phyloP scores from a whole-genome alignment of 805 yeast species.

The Pichia nakasei region DNA sequence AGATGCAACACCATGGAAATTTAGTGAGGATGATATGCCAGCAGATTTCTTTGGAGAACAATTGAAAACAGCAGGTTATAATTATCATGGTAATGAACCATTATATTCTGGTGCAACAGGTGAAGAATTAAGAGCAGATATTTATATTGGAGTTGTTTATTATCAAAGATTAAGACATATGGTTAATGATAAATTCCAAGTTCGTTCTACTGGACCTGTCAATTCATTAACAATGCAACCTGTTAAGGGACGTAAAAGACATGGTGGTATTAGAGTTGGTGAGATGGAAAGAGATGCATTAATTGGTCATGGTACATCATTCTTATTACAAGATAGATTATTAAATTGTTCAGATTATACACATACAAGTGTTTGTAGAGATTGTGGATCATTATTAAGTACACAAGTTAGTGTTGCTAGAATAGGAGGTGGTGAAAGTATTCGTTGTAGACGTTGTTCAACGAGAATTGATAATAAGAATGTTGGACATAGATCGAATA shows the following conservation, averaged over 20 bases:
- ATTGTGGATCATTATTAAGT: slow-evolving; percentile 86
- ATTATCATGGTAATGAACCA: slow-evolving; percentile 97
- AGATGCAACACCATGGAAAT: slow-evolving; percentile 95
- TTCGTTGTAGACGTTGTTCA: slow-evolving; percentile 91
- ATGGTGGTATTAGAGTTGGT: slow-evolving; percentile 99
- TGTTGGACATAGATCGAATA: slow-evolving; percentile 31
- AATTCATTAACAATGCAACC: slow-evolving; percentile 98
- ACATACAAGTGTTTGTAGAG: slow-evolving; percentile 80
- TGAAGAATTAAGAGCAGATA: slow-evolving; percentile 92
- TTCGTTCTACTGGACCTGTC: slow-evolving; percentile 97
- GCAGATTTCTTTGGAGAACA: slow-evolving; percentile 98
- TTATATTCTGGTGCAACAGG: slow-evolving; percentile 99
- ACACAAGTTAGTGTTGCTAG: slow-evolving; percentile 89
- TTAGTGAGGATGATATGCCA: slow-evolving; percentile 86
- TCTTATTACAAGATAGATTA: slow-evolving; percentile 86
- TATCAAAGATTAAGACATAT: slow-evolving; percentile 97
- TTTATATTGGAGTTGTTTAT: slow-evolving; percentile 93
- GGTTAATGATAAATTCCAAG: slow-evolving; percentile 99
- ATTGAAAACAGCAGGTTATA: slow-evolving; percentile 78
- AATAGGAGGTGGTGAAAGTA: slow-evolving; percentile 68
- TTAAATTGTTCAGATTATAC: slow-evolving; percentile 94
- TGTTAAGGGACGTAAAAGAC: slow-evolving; percentile 96
- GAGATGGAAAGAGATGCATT: slow-evolving; percentile 99
- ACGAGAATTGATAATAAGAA: slow-evolving; percentile 44
- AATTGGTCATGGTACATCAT: slow-evolving; percentile 97